Evolutionary conservation across 169 alveolate genomes (phyloP).

Genomic region (Plasmodium vinckei): DNA sequence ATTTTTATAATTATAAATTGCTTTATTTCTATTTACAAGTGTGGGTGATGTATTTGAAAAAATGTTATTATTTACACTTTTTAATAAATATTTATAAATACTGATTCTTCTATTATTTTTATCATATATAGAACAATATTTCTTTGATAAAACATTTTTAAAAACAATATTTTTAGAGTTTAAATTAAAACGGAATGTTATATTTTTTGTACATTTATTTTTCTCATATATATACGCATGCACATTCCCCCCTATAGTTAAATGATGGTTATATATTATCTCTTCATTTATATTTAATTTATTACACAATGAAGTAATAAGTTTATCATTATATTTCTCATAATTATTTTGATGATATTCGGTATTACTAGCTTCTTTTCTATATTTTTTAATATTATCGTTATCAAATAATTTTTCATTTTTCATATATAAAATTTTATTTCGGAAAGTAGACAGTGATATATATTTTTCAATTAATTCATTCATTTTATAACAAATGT

Average conservation of each 20-base stretch:
- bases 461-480: slow-evolving; percentile 26
- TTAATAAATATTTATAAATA: slow-evolving; percentile 21
- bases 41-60: slow-evolving; percentile 12
- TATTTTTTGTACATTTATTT: slow-evolving; percentile 45
- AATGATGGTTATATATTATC: slow-evolving; percentile 43
- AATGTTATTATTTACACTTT: slow-evolving; percentile 26
- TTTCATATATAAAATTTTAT: neutral
- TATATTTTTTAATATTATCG: neutral
- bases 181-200: slow-evolving; percentile 56
- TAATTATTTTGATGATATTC: neutral
- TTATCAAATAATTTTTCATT: neutral
- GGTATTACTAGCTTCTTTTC: neutral
- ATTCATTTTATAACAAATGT: slow-evolving; percentile 49
- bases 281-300: slow-evolving; percentile 45
- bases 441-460: slow-evolving; percentile 11
- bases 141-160: slow-evolving; percentile 28
- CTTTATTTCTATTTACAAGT: slow-evolving; percentile 11
- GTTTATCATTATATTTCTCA: neutral
- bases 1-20: slow-evolving; percentile 67
- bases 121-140: neutral
- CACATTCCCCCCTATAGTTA: slow-evolving; percentile 37
- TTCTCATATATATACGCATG: slow-evolving; percentile 69
- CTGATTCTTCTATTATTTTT: slow-evolving; percentile 11
- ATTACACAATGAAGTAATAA: slow-evolving; percentile 37
- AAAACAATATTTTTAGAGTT: slow-evolving; percentile 51